Evolutionary conservation across 441 rosid species (phyloP), one percentile per base, ranked within the genome.

Genomic region (Corymbia citriodora): DNA sequence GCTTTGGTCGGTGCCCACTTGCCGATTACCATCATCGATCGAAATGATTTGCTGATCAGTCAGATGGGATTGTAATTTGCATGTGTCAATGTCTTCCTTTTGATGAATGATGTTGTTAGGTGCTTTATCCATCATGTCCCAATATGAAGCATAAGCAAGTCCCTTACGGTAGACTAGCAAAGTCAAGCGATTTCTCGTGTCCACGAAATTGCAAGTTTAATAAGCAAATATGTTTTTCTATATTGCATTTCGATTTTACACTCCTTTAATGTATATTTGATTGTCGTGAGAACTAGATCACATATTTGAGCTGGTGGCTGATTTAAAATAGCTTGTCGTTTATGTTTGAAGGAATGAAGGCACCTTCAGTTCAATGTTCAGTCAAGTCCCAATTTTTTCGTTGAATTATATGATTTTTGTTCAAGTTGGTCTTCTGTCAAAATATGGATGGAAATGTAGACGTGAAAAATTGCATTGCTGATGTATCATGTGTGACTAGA

Each of bases 101-200:
- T 0, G 27, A 36, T 72, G 83, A 36, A 3, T 72, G 1, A 0
- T 36, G 50, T 49, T 10, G 29, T 0, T 36, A 10, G 50, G 4
- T 19, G 29, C 15, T 2, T 16, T 6, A 11, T 19, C 14, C 9
- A 21, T 7, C 3, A 27, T 0, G 83, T 36, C 70, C 13, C 25
- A 19, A 72, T 40, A 36, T 36, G 83, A 72, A 72, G 83, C 29
- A 11, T 10, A 19, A 2, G 49, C 82, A 10, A 72, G 7, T 36
- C 49, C 27, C 49, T 19, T 72, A 5, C 5, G 49, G 50, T 36
- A 36, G 49, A 40, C 9, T 36, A 40, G 82, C 82, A 0, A 72
- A 72, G 82, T 36, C 16, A 55, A 55, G 29, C 50, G 29, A 72
- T 72, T 33, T 36, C 27, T 72, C 1, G 6, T 72, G 49, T 40